Conservation (phyloP, 345 rosid genomes). For the Eucalyptus globulus region DNA sequence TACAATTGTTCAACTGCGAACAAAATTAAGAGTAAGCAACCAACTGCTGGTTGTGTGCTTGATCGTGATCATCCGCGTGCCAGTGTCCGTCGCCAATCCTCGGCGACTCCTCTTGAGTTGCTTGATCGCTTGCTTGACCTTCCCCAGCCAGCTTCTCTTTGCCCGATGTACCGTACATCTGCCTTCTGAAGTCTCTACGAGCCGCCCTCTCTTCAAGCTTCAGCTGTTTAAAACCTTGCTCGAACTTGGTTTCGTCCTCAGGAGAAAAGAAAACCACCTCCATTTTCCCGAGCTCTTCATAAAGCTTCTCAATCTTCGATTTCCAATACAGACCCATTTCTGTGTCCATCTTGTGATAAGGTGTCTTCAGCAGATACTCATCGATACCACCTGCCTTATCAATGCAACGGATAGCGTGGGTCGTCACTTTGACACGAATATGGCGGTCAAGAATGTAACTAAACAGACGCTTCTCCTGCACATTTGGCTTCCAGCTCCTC, state of each 20-base stretch:
- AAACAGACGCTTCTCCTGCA: conserved; percentile 83
- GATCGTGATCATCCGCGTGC: conserved; percentile 17
- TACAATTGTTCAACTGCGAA: not conserved
- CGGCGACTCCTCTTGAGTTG: not conserved
- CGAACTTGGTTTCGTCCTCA: conserved; percentile 69
- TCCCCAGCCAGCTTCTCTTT: conserved; percentile 13
- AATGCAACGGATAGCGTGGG: conserved; percentile 90
- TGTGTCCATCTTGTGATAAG: conserved; percentile 91
- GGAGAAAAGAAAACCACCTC: conserved; percentile 65
- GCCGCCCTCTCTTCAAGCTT: conserved; percentile 51
- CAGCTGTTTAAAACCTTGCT: conserved; percentile 67
- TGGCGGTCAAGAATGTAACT: conserved; percentile 89
- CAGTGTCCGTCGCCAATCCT: conserved; percentile 9
- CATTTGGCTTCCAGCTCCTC: conserved; percentile 91
- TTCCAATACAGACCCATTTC: conserved; percentile 92
- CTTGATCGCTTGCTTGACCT: not conserved
- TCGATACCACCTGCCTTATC: conserved; percentile 99
- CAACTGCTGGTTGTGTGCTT: conserved; percentile 13
- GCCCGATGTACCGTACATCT: conserved; percentile 22
- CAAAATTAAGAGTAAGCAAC: conserved; percentile 24
- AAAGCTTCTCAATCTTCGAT: conserved; percentile 77
- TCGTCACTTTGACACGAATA: conserved; percentile 82
- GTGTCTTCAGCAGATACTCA: conserved; percentile 89
- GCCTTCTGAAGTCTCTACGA: conserved; percentile 58
- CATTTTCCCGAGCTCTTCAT: conserved; percentile 73